These are phyloP conservation scores for Fusarium falciforme DNA, from an alignment of 2,329 filamentous ascomycete genomes.

Conservation along the genomic window DNA sequence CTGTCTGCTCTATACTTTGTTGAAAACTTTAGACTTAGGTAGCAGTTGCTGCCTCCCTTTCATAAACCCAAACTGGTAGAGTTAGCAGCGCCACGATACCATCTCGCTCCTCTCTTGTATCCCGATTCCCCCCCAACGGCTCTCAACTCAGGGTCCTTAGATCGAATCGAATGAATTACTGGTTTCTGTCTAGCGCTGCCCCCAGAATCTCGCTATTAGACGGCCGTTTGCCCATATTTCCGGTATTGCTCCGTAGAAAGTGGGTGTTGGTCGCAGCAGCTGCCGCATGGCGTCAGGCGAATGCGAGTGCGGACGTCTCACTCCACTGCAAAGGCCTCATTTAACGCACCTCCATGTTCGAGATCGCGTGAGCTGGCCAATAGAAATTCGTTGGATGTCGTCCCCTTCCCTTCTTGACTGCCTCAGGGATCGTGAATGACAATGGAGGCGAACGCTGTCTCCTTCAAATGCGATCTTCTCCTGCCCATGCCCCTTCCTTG, in stretches of 20 bases:
- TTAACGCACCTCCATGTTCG: background rate
- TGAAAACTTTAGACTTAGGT: background rate
- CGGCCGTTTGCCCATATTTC: background rate
- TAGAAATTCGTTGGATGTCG: background rate
- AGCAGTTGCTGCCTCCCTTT: background rate
- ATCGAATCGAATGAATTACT: conserved; percentile 19
- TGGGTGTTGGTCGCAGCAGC: background rate
- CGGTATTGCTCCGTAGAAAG: background rate
- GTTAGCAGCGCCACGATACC: background rate
- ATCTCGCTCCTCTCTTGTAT: background rate
- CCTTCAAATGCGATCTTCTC: background rate
- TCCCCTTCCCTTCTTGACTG: background rate
- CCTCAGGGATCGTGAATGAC: background rate
- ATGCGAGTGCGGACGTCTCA: conserved; percentile 25
- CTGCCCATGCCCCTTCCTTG: background rate
- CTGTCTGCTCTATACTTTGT: background rate
- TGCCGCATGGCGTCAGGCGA: conserved; percentile 13
- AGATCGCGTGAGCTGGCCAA: background rate
- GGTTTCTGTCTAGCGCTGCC: conserved; percentile 18
- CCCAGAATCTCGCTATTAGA: background rate
- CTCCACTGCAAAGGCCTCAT: conserved; percentile 20
- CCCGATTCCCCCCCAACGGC: background rate
- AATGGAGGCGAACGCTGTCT: background rate
- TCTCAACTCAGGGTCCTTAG: background rate
- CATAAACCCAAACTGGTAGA: background rate